Percentiles rank a stretch among this genome's conserved stretches.
phyloP scores from a whole-genome alignment of 768 basidiomycete genomes.

The Auricularia sp. region DNA sequence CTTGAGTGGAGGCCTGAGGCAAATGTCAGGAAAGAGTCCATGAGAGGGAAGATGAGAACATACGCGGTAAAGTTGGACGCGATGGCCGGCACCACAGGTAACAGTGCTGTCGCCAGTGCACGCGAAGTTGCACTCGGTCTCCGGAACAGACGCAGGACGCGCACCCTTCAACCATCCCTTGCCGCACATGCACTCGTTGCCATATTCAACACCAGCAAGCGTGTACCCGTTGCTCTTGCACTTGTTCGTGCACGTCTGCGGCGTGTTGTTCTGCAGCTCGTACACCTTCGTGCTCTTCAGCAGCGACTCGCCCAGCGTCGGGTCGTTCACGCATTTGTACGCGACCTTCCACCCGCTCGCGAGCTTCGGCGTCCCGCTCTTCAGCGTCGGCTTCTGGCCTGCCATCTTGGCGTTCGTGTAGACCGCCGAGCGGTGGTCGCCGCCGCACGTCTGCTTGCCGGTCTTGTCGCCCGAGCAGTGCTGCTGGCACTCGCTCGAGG shows the following conservation, averaged over 20 bases:
- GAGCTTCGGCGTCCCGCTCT: not conserved
- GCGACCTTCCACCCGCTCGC: not conserved
- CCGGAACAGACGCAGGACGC: too few relatives aligned
- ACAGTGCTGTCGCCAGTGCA: too few relatives aligned
- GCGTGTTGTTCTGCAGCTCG: conserved; percentile 1
- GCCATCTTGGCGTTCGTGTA: not conserved
- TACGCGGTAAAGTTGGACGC: not conserved
- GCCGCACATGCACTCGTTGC: not conserved
- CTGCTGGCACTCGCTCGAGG: too few relatives aligned
- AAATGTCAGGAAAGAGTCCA: too few relatives aligned
- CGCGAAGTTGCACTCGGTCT: too few relatives aligned
- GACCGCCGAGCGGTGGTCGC: not conserved
- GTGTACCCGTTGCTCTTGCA: not conserved
- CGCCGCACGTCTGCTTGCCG: not conserved
- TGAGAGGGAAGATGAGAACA: too few relatives aligned
- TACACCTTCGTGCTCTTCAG: not conserved
- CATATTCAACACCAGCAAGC: not conserved
- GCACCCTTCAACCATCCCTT: too few relatives aligned
- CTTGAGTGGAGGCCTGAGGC: too few relatives aligned
- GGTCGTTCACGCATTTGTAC: not conserved
- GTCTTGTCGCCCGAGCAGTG: too few relatives aligned
- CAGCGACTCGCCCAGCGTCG: not conserved
- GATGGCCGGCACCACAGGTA: too few relatives aligned
- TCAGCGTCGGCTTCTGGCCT: not conserved
- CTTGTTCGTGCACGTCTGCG: not conserved